Evolutionary conservation across 176 grass and related monocot species (phyloP).

Genomic region (Cenchrus fungigraminus): DNA sequence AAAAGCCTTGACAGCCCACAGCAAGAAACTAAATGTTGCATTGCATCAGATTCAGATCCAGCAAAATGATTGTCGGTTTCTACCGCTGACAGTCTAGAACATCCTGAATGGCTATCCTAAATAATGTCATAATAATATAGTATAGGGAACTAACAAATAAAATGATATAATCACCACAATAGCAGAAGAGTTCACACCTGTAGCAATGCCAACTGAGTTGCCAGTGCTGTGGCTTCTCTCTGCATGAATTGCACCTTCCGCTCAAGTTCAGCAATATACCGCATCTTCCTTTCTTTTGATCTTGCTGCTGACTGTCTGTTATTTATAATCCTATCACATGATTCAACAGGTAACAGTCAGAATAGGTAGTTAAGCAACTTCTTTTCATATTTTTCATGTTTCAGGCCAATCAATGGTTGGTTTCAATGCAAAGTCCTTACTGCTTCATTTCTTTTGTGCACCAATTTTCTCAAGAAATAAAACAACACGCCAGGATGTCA

Average conservation of each 20-base stretch:
- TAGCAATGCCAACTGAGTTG: slow-evolving; percentile 42
- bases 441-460: background rate
- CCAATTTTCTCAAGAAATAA: background rate
- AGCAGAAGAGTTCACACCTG: slow-evolving; percentile 18
- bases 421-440: background rate
- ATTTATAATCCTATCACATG: slow-evolving; percentile 43
- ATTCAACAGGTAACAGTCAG: slow-evolving; percentile 1
- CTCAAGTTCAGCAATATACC: slow-evolving; percentile 57
- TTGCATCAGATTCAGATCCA: background rate
- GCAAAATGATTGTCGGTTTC: background rate
- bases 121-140: background rate
- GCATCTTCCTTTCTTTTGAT: slow-evolving; percentile 57
- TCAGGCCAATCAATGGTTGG: background rate
- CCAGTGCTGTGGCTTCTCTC: slow-evolving; percentile 47
- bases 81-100: background rate
- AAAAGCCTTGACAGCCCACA: background rate
- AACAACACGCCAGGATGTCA: background rate
- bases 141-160: background rate
- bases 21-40: background rate
- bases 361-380: background rate
- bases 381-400: background rate
- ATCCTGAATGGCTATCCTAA: background rate
- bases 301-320: slow-evolving; percentile 56
- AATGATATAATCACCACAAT: background rate
- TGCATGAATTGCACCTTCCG: slow-evolving; percentile 47